phyloP scores from a whole-genome alignment of 2,329 filamentous ascomycete genomes.

The Elsinoe arachidis region DNA sequence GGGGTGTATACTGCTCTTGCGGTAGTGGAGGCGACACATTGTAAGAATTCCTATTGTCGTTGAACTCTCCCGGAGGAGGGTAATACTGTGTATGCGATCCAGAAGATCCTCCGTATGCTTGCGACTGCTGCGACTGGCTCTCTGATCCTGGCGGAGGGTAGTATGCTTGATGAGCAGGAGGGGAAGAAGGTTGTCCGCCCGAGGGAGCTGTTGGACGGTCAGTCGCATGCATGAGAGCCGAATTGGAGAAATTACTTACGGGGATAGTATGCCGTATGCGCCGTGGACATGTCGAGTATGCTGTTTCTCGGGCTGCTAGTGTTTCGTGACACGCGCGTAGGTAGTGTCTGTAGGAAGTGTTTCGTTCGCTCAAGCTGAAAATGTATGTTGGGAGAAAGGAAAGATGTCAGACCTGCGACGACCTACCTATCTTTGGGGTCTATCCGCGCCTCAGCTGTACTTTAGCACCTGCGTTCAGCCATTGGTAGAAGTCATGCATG shows the following conservation, averaged over 20 bases:
- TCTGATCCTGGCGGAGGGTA: not conserved
- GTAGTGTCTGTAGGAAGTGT: not conserved
- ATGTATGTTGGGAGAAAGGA: not conserved
- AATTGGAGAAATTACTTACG: not conserved
- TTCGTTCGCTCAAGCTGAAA: too few relatives aligned
- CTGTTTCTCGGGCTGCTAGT: not conserved
- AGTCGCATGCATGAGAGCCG: not conserved
- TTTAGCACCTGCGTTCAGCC: not conserved
- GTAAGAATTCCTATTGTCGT: not conserved
- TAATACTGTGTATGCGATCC: constrained; percentile 11
- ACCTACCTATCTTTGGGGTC: not conserved
- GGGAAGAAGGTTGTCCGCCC: not conserved
- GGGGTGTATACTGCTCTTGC: constrained; percentile 5
- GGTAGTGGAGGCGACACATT: constrained; percentile 4
- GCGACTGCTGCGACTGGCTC: not conserved
- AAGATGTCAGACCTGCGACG: not conserved
- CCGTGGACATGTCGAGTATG: not conserved
- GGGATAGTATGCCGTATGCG: constrained; percentile 5
- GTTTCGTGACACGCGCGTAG: not conserved
- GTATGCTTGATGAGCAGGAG: constrained; percentile 9
- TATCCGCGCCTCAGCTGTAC: constrained; percentile 2
- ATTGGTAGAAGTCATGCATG: not conserved
- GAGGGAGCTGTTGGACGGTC: not conserved
- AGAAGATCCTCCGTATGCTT: not conserved
- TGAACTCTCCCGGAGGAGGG: constrained; percentile 4